Conservation (phyloP, 192 early-diverging fungal genomes). For the Backusella macrospora region DNA sequence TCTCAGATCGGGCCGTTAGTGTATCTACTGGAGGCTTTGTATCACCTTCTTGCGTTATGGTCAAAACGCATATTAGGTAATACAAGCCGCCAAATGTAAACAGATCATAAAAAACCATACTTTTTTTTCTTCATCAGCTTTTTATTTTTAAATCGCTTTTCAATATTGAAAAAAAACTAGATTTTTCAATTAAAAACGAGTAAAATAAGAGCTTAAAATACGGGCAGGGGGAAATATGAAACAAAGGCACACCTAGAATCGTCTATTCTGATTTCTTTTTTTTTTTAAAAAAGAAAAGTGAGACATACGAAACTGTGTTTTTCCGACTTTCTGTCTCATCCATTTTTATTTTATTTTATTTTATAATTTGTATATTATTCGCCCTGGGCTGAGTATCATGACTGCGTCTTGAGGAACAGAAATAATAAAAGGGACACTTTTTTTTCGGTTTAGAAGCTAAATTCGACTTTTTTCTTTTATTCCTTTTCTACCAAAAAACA, state of each 20-base stretch:
- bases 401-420: slow-evolving; percentile 1
- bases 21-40: not conserved
- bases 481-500: not conserved
- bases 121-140: not conserved
- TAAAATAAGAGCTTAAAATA: not conserved
- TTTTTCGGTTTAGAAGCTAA: not conserved
- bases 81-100: not conserved
- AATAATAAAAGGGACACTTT: slow-evolving; percentile 3
- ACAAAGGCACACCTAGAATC: slow-evolving; percentile 11
- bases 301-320: slow-evolving; percentile 8
- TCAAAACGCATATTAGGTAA: slow-evolving; percentile 8
- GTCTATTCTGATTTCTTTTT: slow-evolving; percentile 11
- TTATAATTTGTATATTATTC: not conserved
- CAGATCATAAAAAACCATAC: not conserved
- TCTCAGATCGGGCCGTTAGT: slow-evolving; percentile 2
- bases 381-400: slow-evolving; percentile 13
- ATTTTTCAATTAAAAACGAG: not conserved
- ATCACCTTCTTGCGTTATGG: not conserved
- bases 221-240: not conserved
- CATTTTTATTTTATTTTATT: not conserved
- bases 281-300: slow-evolving; percentile 5
- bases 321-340: slow-evolving; percentile 14
- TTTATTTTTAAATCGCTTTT: not conserved
- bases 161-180: not conserved
- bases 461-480: not conserved